A percentile compares a stretch with the other conserved stretches of the same genome.
These are phyloP conservation scores for Tieghemiomyces parasiticus DNA, from an alignment of 192 early-diverging fungal genomes.

Conservation along the genomic window DNA sequence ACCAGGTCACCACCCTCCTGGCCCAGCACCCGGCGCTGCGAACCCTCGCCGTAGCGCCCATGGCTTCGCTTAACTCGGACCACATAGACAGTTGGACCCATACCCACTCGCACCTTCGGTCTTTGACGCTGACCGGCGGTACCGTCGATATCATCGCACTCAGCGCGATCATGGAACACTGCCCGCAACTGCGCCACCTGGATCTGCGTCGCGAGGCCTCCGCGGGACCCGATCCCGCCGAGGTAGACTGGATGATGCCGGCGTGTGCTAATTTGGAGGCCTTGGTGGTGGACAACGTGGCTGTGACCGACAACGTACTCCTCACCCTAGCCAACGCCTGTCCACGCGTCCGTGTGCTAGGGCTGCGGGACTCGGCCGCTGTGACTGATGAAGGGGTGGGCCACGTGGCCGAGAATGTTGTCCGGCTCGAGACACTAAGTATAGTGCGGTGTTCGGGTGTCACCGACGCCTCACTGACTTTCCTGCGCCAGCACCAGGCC, in stretches of 20 bases:
- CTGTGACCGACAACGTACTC: background rate
- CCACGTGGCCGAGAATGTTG: background rate
- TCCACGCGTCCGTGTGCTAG: background rate
- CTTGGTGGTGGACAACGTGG: background rate
- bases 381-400: conserved; percentile 4
- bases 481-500: background rate
- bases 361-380: background rate
- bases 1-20: background rate
- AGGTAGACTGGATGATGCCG: conserved; percentile 1
- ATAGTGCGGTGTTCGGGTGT: background rate
- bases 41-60: background rate
- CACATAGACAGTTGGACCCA: background rate
- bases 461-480: background rate
- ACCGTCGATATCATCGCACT: background rate
- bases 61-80: background rate
- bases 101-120: background rate
- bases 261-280: background rate
- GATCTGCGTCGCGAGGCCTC: background rate
- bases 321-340: background rate
- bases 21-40: background rate
- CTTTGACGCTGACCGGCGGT: background rate
- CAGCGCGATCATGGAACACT: background rate
- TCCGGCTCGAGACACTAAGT: background rate
- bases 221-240: background rate
- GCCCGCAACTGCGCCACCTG: background rate